Evolutionary conservation across 352 stramenopile species (phyloP), one percentile per base, ranked within the genome.

Genomic region (Phytopythium delawarense): DNA sequence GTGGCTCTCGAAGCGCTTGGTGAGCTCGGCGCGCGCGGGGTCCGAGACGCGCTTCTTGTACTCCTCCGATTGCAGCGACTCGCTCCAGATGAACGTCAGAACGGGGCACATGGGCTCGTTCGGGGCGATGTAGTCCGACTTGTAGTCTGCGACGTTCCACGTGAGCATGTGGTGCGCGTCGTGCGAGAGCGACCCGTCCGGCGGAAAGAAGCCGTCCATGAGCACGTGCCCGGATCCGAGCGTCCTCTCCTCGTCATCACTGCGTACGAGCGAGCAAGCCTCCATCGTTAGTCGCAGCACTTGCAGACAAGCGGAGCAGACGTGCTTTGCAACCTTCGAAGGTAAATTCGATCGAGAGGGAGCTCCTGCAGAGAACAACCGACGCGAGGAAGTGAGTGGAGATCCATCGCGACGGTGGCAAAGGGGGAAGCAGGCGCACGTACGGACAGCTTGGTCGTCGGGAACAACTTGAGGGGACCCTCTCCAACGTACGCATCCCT

Each of bases 221-320:
- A 95, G 66, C 9, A 79, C 81, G 65, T 95, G 86, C 7, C 86
- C 86, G 20, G 86, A 95, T 3, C 86, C 86, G 6, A 95, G 63
- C 15, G 86, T 95, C 16, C 86, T 79, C 62, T 95, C 86, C 70
- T 95, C 73, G 59, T 95, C 86, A 58, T 95, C 86, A 65, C 84
- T 93, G 34, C 34, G 16, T 18, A 11, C 11, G n/a, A 45, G 23
- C 7, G 1, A n/a, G 8, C 25, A 2, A 48, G 8, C 4, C 7
- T 9, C 1, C 4, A 6, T 49, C 23, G 37, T 32, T 35, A 35
- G 20, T 28, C 23, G 1, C 16, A 16, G 30, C 12, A 28, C 2
- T 15, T 16, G 12, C 9, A 44, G 16, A 18, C 16, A 15, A 11
- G 30, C 20, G 13, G 2, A 45, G 64, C n/a, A 4, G 7, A 23